A percentile compares a stretch with the other conserved stretches of the same genome.
phyloP scores from a whole-genome alignment of 768 basidiomycete species.

The Hericium erinaceus region DNA sequence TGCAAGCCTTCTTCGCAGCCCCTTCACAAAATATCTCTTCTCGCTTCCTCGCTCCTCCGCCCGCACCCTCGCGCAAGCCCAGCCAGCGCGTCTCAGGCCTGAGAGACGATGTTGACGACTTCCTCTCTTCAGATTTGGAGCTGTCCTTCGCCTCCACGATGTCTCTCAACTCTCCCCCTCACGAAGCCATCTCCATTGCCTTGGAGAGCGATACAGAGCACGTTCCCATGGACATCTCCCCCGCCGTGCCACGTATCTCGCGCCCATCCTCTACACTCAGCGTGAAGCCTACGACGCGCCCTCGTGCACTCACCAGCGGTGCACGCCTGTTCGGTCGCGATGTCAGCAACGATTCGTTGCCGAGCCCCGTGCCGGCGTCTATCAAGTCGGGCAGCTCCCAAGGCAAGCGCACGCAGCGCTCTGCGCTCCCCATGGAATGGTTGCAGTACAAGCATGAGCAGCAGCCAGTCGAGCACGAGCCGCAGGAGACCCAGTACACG shows the following conservation, averaged over 20 bases:
- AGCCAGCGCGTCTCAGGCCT: constrained; percentile 31
- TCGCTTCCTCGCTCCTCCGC: constrained; percentile 31
- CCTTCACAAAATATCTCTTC: constrained; percentile 29
- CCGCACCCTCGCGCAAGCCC: constrained; percentile 39
- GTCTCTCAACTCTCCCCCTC: constrained; percentile 66
- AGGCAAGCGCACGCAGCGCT: constrained; percentile 50
- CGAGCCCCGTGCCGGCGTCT: constrained; percentile 23
- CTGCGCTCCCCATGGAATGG: constrained; percentile 60
- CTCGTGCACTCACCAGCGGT: constrained; percentile 53
- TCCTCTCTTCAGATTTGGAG: constrained; percentile 70
- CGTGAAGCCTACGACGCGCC: constrained; percentile 32
- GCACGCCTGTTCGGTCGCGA: constrained; percentile 68
- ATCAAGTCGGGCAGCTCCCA: constrained; percentile 29
- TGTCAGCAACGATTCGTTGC: constrained; percentile 43
- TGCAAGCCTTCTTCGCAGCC: constrained; percentile 43
- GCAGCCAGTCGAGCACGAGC: background rate
- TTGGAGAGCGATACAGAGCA: constrained; percentile 34
- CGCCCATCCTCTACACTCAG: constrained; percentile 21
- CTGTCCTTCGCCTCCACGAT: constrained; percentile 77
- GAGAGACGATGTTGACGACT: constrained; percentile 52
- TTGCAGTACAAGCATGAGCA: constrained; percentile 23
- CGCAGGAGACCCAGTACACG: constrained; percentile 1
- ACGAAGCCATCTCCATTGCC: constrained; percentile 33
- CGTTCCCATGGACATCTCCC: constrained; percentile 79
- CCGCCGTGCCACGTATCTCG: constrained; percentile 34